phyloP scores from a whole-genome alignment of 2,329 filamentous ascomycete species.

The Monosporascus sp. region DNA sequence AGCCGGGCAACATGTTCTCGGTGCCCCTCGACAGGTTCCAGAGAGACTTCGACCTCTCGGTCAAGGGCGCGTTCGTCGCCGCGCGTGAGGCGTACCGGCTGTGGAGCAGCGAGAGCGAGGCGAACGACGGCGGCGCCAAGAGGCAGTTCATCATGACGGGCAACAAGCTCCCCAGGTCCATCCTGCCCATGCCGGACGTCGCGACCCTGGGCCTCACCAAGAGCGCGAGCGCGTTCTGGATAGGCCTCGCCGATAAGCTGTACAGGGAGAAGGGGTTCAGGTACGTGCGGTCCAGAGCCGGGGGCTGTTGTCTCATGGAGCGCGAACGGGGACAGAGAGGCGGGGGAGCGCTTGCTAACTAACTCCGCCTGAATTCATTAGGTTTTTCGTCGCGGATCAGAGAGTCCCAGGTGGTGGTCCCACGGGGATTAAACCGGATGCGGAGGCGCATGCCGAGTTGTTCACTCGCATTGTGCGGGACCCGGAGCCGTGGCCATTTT shows the following conservation, averaged over 20 bases:
- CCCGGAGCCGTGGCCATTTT: slow-evolving; percentile 1
- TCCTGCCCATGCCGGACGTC: neutral
- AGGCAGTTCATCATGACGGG: slow-evolving; percentile 1
- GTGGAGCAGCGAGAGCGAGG: neutral
- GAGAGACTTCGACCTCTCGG: neutral
- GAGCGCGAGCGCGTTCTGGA: slow-evolving; percentile 1
- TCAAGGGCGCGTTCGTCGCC: slow-evolving; percentile 1
- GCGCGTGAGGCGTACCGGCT: slow-evolving; percentile 1
- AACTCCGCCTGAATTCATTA: neutral
- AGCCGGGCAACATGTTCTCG: slow-evolving; percentile 2
- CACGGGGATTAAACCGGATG: neutral
- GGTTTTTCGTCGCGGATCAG: slow-evolving; percentile 2
- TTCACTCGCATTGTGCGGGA: neutral
- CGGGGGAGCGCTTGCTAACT: neutral
- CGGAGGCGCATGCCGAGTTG: slow-evolving; percentile 2
- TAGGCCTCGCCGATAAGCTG: slow-evolving; percentile 1
- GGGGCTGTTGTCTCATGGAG: too few species aligned
- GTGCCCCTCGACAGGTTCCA: neutral
- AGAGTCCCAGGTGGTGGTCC: neutral
- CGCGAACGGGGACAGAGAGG: neutral
- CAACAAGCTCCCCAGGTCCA: neutral
- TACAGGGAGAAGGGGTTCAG: slow-evolving; percentile 1
- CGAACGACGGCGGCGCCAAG: neutral
- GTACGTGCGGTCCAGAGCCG: neutral
- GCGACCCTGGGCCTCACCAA: neutral